A percentile compares a stretch with the other conserved stretches of the same genome.
Conservation (phyloP, 345 rosid species). For the Laguncularia racemosa region DNA sequence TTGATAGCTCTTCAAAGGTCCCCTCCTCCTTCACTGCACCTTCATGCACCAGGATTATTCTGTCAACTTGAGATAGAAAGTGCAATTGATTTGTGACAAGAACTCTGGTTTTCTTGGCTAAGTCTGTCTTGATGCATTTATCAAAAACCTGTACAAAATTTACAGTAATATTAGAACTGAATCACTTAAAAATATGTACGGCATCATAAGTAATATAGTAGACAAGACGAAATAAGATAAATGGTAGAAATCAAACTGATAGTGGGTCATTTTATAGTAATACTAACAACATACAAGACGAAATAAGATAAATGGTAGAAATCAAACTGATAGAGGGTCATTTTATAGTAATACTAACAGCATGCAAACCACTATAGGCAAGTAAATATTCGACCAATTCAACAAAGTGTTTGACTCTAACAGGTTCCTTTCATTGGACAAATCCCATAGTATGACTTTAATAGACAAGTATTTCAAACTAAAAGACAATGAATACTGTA, state of each 20-base stretch:
- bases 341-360: too few species aligned
- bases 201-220: background rate
- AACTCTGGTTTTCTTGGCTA: slow-evolving; percentile 77
- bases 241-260: too few species aligned
- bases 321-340: too few species aligned
- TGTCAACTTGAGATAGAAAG: slow-evolving; percentile 95
- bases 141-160: slow-evolving; percentile 71
- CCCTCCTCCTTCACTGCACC: slow-evolving; percentile 93
- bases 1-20: slow-evolving; percentile 80
- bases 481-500: too few species aligned
- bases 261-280: too few species aligned
- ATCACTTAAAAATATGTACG: background rate
- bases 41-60: slow-evolving; percentile 83
- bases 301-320: background rate
- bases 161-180: slow-evolving; percentile 5
- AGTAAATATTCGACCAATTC: too few species aligned
- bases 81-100: slow-evolving; percentile 99
- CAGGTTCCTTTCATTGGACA: too few species aligned
- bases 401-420: too few species aligned
- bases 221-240: slow-evolving; percentile 1
- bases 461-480: too few species aligned
- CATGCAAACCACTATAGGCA: too few species aligned
- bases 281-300: background rate
- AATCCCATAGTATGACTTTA: too few species aligned
- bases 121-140: slow-evolving; percentile 80